Conservation (phyloP, 805 yeast genomes). For the Isabelozyma rhagii region DNA sequence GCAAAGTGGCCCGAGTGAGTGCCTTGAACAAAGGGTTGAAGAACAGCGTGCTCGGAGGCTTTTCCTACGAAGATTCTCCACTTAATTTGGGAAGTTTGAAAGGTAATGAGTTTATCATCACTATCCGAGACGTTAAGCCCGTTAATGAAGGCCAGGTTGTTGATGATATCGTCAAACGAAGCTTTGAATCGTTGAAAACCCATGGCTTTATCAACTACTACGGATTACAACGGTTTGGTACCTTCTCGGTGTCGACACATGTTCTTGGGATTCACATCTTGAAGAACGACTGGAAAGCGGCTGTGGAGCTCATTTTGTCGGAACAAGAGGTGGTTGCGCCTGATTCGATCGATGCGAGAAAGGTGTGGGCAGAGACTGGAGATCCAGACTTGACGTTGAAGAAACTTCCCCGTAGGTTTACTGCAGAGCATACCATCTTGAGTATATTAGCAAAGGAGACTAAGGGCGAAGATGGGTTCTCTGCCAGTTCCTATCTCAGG, state of each 20-base stretch:
- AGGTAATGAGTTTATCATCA: constrained; percentile 88
- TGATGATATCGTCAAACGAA: constrained; percentile 45
- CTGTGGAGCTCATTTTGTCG: constrained; percentile 72
- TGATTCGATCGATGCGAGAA: constrained; percentile 78
- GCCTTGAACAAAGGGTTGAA: constrained; percentile 71
- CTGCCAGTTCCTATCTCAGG: constrained; percentile 59
- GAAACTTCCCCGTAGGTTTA: constrained; percentile 82
- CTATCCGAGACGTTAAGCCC: constrained; percentile 68
- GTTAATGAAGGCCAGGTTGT: constrained; percentile 28
- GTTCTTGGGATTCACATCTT: constrained; percentile 72
- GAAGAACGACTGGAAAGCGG: constrained; percentile 72
- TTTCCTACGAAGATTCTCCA: constrained; percentile 58
- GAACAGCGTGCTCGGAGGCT: constrained; percentile 80
- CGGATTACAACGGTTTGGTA: constrained; percentile 99
- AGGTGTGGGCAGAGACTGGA: constrained; percentile 70
- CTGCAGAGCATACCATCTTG: constrained; percentile 78
- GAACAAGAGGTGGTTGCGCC: constrained; percentile 85
- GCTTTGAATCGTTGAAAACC: constrained; percentile 55
- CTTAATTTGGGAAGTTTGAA: constrained; percentile 76
- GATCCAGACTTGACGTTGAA: constrained; percentile 65
- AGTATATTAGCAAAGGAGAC: constrained; percentile 54
- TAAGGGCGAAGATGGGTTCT: constrained; percentile 43
- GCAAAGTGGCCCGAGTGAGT: constrained; percentile 71
- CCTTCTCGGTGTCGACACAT: constrained; percentile 91
- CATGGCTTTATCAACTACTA: constrained; percentile 89